Conservation (phyloP, 2,329 filamentous ascomycete species). For the Purpureocillium lavendulum region DNA sequence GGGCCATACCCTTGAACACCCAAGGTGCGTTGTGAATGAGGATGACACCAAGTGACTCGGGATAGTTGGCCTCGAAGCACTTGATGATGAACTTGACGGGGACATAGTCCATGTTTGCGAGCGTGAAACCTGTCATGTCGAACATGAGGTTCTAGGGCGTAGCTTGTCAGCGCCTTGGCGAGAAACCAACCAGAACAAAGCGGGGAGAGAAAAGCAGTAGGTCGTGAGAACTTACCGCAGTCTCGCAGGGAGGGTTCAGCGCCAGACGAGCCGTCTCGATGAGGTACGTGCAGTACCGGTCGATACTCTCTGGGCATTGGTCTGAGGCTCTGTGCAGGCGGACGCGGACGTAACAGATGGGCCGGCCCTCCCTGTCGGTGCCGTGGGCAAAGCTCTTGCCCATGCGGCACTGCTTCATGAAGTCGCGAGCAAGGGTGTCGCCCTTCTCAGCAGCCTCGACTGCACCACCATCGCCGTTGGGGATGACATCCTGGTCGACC, state of each 20-base stretch:
- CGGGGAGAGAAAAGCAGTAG: conserved; percentile 8
- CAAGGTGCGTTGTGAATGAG: conserved; percentile 70
- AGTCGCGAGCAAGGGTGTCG: conserved; percentile 10
- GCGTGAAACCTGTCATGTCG: conserved; percentile 62
- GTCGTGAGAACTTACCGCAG: conserved; percentile 3
- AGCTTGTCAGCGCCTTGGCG: conserved; percentile 11
- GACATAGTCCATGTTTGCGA: conserved; percentile 70
- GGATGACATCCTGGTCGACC: conserved; percentile 22
- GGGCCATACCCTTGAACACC: conserved; percentile 45
- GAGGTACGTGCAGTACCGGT: conserved; percentile 28
- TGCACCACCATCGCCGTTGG: conserved; percentile 22
- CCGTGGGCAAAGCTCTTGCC: conserved; percentile 31
- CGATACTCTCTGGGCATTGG: conserved; percentile 24
- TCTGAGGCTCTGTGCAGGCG: conserved; percentile 21
- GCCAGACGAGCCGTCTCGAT: conserved; percentile 22
- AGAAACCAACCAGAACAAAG: no score
- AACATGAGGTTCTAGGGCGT: conserved; percentile 42
- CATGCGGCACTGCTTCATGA: conserved; percentile 25
- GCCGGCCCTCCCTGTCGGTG: conserved; percentile 22
- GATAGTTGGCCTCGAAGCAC: conserved; percentile 71
- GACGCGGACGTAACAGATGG: conserved; percentile 27
- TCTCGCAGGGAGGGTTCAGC: conserved; percentile 9
- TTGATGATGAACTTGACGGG: conserved; percentile 75
- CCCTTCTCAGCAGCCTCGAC: conserved; percentile 16
- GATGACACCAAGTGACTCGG: conserved; percentile 61